phyloP scores from a whole-genome alignment of 176 grass and related monocot species.

The Thinopyrum elongatum region DNA sequence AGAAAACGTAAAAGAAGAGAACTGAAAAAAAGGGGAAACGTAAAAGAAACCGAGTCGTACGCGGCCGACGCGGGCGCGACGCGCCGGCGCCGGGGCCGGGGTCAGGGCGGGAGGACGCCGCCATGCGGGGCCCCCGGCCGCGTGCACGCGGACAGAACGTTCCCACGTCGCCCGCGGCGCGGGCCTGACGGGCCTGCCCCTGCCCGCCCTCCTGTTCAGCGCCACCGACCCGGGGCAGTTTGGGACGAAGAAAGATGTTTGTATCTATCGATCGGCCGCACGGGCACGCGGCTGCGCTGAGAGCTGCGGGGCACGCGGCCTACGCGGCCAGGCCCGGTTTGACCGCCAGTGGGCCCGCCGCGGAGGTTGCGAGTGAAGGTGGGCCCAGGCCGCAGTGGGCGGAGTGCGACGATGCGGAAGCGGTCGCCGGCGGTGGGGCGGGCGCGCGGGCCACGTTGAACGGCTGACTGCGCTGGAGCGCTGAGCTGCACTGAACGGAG shows the following conservation, averaged over 20 bases:
- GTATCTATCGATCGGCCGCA: background rate
- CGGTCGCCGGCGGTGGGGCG: background rate
- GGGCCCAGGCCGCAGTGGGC: background rate
- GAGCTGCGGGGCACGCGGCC: too few relatives aligned
- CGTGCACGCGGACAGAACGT: background rate
- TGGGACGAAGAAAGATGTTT: background rate
- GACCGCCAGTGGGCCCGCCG: too few relatives aligned
- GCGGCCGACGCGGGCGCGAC: slow-evolving; percentile 26
- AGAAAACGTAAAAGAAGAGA: background rate
- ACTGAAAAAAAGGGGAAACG: background rate
- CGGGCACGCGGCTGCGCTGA: background rate
- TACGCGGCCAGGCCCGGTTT: background rate
- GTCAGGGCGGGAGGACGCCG: background rate
- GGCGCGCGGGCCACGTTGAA: background rate
- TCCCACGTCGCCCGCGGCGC: background rate
- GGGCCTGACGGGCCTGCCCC: background rate
- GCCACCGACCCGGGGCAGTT: background rate
- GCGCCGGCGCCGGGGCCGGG: background rate
- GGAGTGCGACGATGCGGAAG: background rate
- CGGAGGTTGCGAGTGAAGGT: background rate
- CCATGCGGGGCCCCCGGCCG: background rate
- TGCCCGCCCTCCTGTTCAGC: too few relatives aligned
- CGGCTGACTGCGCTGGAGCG: background rate
- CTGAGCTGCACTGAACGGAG: too few relatives aligned
- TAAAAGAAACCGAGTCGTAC: slow-evolving; percentile 29